phyloP scores from a whole-genome alignment of 306 rosid species.

The Gynostemma pentaphyllum region DNA sequence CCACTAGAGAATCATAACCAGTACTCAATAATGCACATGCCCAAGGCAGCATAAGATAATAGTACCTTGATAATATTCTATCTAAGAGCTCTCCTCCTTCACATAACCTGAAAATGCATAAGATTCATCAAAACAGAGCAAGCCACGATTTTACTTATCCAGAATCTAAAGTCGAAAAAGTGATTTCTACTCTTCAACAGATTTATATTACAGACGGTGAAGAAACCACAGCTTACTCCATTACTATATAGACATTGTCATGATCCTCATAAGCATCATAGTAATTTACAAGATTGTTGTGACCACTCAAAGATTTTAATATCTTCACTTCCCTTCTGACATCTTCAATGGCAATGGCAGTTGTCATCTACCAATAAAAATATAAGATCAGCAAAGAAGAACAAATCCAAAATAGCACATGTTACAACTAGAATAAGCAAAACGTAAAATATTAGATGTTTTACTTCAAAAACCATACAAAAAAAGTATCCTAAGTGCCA shows the following conservation, averaged over 20 bases:
- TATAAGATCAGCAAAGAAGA: neutral
- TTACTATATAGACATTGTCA: slow-evolving; percentile 81
- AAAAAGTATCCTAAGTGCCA: neutral
- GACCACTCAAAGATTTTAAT: slow-evolving; percentile 78
- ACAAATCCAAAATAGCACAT: neutral
- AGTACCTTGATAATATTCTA: slow-evolving; percentile 72
- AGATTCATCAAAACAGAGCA: too few species aligned
- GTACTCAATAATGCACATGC: neutral
- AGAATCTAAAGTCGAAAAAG: neutral
- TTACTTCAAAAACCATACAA: neutral
- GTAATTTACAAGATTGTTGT: slow-evolving; percentile 59
- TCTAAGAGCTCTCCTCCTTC: slow-evolving; percentile 97
- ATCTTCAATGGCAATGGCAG: slow-evolving; percentile 88
- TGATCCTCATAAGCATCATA: slow-evolving; percentile 78
- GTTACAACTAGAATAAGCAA: neutral
- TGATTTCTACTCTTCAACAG: neutral
- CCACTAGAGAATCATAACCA: neutral
- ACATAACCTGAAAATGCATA: slow-evolving; percentile 45
- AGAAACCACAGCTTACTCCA: slow-evolving; percentile 60
- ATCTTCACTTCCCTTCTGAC: slow-evolving; percentile 94
- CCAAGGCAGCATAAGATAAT: neutral
- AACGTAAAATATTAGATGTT: neutral
- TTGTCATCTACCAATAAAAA: slow-evolving; percentile 64
- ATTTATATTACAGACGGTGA: neutral
- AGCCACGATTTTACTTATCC: too few species aligned